Percentiles rank a stretch among this genome's conserved stretches.
phyloP scores from a whole-genome alignment of 179 eudicot genomes.

The Nepenthes alata region DNA sequence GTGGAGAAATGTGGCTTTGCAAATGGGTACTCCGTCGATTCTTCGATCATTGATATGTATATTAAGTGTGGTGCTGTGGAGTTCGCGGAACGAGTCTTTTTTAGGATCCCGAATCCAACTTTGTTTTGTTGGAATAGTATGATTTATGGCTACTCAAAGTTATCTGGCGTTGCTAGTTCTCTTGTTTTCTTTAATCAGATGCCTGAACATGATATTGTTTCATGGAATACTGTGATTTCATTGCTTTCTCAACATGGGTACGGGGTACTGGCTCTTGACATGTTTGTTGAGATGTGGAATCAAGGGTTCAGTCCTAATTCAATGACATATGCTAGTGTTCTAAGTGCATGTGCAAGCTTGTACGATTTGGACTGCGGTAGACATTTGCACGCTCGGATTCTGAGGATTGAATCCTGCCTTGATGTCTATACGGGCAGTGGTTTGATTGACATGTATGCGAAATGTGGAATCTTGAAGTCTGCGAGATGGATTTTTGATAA shows the following conservation, averaged over 20 bases:
- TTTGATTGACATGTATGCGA: slow-evolving; percentile 47
- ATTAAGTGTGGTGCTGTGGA: slow-evolving; percentile 18
- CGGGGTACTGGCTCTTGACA: slow-evolving; percentile 19
- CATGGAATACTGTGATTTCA: slow-evolving; percentile 54
- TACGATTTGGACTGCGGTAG: slow-evolving; percentile 32
- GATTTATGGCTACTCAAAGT: slow-evolving; percentile 23
- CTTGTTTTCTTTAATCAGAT: slow-evolving; percentile 23
- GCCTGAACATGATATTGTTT: slow-evolving; percentile 30
- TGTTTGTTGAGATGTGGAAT: slow-evolving; percentile 37
- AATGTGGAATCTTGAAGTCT: slow-evolving; percentile 26
- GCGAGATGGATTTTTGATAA: slow-evolving; percentile 21
- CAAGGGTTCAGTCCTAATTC: slow-evolving; percentile 33
- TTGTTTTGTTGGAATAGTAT: slow-evolving; percentile 37
- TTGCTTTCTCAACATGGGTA: slow-evolving; percentile 31
- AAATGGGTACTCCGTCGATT: slow-evolving; percentile 8
- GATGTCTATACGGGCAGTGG: slow-evolving; percentile 24
- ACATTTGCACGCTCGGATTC: slow-evolving; percentile 46
- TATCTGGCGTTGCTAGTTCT: slow-evolving; percentile 14
- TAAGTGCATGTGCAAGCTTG: slow-evolving; percentile 39
- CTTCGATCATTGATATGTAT: slow-evolving; percentile 28
- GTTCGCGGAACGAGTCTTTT: slow-evolving; percentile 21
- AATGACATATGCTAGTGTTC: slow-evolving; percentile 39
- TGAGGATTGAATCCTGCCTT: slow-evolving; percentile 13
- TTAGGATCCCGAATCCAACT: slow-evolving; percentile 12
- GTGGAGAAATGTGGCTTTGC: slow-evolving; percentile 17